A percentile compares a stretch with the other conserved stretches of the same genome.
Evolutionary conservation across 805 yeast species (phyloP).

Genomic region (Suhomyces canberraensis): DNA sequence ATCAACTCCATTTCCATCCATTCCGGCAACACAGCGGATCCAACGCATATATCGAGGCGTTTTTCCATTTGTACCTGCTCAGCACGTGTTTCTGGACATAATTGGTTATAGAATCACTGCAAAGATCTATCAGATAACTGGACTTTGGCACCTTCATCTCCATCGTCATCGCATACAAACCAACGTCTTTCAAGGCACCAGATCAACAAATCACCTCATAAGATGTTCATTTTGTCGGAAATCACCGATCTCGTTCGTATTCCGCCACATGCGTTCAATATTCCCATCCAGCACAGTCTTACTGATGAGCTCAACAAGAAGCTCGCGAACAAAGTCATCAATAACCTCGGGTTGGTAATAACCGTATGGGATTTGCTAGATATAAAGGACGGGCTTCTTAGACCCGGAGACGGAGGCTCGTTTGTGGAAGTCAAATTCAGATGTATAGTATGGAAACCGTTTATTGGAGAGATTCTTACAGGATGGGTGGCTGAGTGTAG

Average conservation of each 20-base stretch:
- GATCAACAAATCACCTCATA: too few relatives aligned
- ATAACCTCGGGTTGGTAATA: conserved; percentile 79
- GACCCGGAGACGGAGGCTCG: conserved; percentile 93
- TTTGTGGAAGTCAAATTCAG: conserved; percentile 74
- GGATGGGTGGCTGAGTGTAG: conserved; percentile 93
- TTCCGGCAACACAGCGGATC: too few relatives aligned
- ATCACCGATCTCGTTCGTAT: conserved; percentile 82
- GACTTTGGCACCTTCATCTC: too few relatives aligned
- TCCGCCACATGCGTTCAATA: conserved; percentile 79
- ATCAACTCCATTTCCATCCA: too few relatives aligned
- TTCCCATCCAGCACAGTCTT: conserved; percentile 69
- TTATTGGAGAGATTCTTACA: conserved; percentile 85
- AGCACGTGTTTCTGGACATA: too few relatives aligned
- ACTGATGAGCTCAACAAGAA: conserved; percentile 78
- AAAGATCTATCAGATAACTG: too few relatives aligned
- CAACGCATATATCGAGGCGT: too few relatives aligned
- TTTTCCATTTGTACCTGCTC: too few relatives aligned
- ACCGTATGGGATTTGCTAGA: conserved; percentile 78
- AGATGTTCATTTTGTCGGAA: conserved; percentile 82
- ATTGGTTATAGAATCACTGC: too few relatives aligned
- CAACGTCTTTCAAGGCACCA: too few relatives aligned
- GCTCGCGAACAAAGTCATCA: conserved; percentile 81
- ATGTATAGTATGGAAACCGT: conserved; percentile 84
- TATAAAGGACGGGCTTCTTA: conserved; percentile 84
- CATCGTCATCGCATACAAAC: too few relatives aligned